Evolutionary conservation across 2,329 filamentous ascomycete species (phyloP).

Genomic region (Sporothrix pseudoabietina): DNA sequence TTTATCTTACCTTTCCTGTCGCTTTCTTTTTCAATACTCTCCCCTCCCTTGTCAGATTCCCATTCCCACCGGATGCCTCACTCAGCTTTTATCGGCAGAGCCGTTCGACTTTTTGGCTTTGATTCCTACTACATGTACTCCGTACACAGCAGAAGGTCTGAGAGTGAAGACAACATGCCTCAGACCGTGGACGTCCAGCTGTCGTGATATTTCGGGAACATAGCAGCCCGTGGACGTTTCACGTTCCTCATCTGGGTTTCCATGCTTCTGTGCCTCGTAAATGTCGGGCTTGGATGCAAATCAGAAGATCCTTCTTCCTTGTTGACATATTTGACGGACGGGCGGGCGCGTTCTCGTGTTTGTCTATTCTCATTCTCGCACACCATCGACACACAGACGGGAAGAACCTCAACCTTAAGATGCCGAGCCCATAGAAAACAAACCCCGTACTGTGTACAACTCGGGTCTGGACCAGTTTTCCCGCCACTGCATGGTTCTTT

Average conservation of each 20-base stretch:
- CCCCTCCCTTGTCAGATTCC: neutral
- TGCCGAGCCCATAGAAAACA: neutral
- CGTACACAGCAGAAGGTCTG: neutral
- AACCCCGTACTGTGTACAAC: too few species aligned
- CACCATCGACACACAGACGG: neutral
- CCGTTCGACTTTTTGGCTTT: neutral
- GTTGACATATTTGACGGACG: neutral
- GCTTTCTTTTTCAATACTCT: neutral
- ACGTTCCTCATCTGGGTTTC: neutral
- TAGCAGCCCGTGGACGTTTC: neutral
- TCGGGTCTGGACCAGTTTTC: neutral
- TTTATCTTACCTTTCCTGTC: neutral
- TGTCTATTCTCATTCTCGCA: neutral
- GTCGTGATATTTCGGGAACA: neutral
- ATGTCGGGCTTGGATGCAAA: neutral
- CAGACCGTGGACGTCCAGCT: neutral
- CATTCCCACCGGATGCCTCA: neutral
- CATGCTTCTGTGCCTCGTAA: neutral
- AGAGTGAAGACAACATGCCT: neutral
- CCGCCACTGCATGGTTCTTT: neutral
- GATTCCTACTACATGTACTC: too few species aligned
- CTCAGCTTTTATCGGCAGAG: neutral
- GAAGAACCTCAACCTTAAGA: neutral
- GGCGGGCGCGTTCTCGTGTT: neutral
- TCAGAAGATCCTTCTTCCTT: neutral